A percentile compares a stretch with the other conserved stretches of the same genome.
Evolutionary conservation across 352 stramenopile species (phyloP).

Genomic region (Albugo laibachii): DNA sequence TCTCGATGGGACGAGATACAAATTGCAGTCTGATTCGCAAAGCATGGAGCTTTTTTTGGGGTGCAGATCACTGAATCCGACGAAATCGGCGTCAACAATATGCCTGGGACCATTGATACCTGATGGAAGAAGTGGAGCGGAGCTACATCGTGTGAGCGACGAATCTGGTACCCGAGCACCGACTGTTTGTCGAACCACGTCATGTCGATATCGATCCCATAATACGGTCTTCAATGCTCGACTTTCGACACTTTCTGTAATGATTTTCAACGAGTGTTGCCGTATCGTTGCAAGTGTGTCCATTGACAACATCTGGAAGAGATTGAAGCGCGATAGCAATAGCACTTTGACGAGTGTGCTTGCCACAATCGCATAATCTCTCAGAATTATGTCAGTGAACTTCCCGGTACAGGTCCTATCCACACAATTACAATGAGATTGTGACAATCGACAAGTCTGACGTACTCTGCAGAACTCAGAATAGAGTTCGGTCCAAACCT

Average conservation of each 20-base stretch:
- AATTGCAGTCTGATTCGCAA: neutral
- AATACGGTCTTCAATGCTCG: conserved; percentile 52
- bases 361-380: conserved; percentile 54
- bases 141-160: neutral
- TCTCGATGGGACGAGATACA: neutral
- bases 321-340: conserved; percentile 66
- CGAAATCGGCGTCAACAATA: neutral
- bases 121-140: neutral
- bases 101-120: neutral
- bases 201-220: conserved; percentile 59
- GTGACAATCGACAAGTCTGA: neutral
- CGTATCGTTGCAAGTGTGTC: conserved; percentile 47
- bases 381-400: conserved; percentile 65
- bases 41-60: neutral
- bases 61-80: neutral
- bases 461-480: conserved; percentile 64
- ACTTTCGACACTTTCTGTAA: conserved; percentile 42
- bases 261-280: conserved; percentile 28
- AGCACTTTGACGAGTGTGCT: conserved; percentile 59
- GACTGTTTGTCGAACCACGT: neutral
- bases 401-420: conserved; percentile 46
- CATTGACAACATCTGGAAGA: conserved; percentile 56
- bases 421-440: neutral
- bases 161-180: conserved; percentile 1
- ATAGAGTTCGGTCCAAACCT: conserved; percentile 57